Evolutionary conservation across 1,284 basidiomycete genomes (phyloP).

Genomic region (Stygiomarasmius scandens): DNA sequence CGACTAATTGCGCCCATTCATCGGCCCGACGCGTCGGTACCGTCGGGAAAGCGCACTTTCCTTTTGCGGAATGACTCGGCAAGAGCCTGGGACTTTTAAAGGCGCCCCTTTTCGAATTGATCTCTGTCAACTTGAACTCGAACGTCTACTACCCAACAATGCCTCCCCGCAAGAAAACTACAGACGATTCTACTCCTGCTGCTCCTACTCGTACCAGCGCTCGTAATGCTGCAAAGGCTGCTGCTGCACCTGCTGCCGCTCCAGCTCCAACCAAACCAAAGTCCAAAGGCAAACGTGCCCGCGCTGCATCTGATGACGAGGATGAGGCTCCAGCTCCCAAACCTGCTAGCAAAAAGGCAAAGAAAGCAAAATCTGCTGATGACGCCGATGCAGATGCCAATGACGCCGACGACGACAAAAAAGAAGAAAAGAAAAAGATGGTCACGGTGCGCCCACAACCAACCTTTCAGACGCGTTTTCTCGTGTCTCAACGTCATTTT

Average conservation of each 20-base stretch:
- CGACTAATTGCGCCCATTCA: no score
- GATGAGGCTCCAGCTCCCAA: conserved; percentile 21
- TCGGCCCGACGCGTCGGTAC: conserved; percentile 4
- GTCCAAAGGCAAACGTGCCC: conserved; percentile 15
- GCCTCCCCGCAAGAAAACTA: conserved; percentile 39
- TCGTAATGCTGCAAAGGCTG: conserved; percentile 26
- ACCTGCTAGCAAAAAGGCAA: conserved; percentile 42
- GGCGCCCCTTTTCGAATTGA: conserved; percentile 4
- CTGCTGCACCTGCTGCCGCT: conserved; percentile 15
- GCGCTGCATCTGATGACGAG: conserved; percentile 21
- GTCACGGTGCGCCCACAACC: conserved; percentile 24
- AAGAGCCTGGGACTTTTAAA: conserved; percentile 1
- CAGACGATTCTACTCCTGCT: conserved; percentile 24
- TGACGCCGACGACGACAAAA: conserved; percentile 20
- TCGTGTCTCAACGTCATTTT: not conserved
- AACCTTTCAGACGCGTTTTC: conserved; percentile 5
- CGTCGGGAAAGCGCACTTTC: not conserved
- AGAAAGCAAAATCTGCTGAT: conserved; percentile 24
- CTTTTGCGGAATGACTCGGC: not conserved
- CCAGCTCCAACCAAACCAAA: conserved; percentile 16
- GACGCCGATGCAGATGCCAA: conserved; percentile 24
- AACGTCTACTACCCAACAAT: conserved; percentile 20
- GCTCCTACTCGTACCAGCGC: conserved; percentile 35
- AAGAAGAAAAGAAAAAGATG: conserved; percentile 37
- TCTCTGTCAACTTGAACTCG: not conserved